Conservation (phyloP, 495 filamentous ascomycete genomes). For the Talaromyces stipitatus region DNA sequence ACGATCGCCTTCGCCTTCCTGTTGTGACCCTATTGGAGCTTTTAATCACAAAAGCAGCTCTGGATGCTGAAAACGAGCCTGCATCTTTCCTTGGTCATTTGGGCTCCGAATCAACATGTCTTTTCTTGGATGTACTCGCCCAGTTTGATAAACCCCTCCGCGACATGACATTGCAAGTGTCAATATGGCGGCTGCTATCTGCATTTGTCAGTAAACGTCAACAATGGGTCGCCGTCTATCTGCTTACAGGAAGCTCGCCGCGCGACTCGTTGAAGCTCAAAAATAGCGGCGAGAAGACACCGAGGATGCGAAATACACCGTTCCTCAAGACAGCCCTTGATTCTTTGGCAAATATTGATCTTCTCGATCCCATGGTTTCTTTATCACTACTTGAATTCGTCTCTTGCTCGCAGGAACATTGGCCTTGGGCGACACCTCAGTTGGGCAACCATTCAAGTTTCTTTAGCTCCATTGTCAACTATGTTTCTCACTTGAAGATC, state of each 20-base stretch:
- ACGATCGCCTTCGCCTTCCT: slow-evolving; percentile 55
- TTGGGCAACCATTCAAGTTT: slow-evolving; percentile 67
- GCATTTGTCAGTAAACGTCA: slow-evolving; percentile 85
- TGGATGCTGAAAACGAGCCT: slow-evolving; percentile 56
- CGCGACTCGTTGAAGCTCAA: slow-evolving; percentile 58
- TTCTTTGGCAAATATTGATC: slow-evolving; percentile 58
- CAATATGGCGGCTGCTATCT: slow-evolving; percentile 79
- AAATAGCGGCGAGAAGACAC: slow-evolving; percentile 26
- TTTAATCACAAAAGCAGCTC: slow-evolving; percentile 61
- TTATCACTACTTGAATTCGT: slow-evolving; percentile 81
- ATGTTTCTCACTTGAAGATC: slow-evolving; percentile 54
- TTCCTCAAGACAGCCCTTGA: slow-evolving; percentile 72
- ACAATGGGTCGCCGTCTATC: slow-evolving; percentile 88
- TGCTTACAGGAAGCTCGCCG: slow-evolving; percentile 82
- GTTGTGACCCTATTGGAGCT: slow-evolving; percentile 64
- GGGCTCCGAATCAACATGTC: slow-evolving; percentile 68
- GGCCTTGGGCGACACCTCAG: slow-evolving; percentile 81
- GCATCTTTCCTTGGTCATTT: slow-evolving; percentile 86
- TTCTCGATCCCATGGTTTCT: slow-evolving; percentile 50
- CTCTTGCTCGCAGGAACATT: slow-evolving; percentile 75
- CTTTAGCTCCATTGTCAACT: slow-evolving; percentile 57
- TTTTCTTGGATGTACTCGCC: slow-evolving; percentile 72
- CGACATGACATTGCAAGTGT: slow-evolving; percentile 49
- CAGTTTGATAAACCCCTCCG: slow-evolving; percentile 70
- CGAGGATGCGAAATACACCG: slow-evolving; percentile 44